Percentiles rank a stretch among this genome's conserved stretches.
Evolutionary conservation across 2,329 filamentous ascomycete genomes (phyloP).

Genomic region (Paramyrothecium sp.): DNA sequence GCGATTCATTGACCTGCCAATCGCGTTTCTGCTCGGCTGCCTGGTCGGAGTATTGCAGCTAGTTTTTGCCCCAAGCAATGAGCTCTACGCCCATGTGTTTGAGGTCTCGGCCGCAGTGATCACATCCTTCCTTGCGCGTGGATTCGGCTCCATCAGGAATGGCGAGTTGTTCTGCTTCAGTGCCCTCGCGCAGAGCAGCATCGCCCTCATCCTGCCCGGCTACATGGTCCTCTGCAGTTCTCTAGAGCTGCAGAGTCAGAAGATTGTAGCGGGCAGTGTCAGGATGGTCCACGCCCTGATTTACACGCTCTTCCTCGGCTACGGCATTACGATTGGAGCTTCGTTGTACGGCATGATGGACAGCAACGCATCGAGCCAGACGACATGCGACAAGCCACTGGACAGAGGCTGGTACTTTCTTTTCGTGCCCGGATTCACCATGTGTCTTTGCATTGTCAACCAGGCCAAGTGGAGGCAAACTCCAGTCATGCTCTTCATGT

Average conservation of each 20-base stretch:
- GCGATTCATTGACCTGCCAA: slow-evolving; percentile 73
- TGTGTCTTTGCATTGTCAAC: slow-evolving; percentile 76
- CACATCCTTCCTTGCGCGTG: slow-evolving; percentile 68
- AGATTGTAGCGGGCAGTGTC: slow-evolving; percentile 69
- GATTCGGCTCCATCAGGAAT: slow-evolving; percentile 62
- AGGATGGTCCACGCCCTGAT: slow-evolving; percentile 76
- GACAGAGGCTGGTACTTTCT: slow-evolving; percentile 55
- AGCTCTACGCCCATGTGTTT: slow-evolving; percentile 60
- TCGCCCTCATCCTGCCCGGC: slow-evolving; percentile 71
- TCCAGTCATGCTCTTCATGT: slow-evolving; percentile 73
- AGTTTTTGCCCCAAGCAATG: slow-evolving; percentile 70
- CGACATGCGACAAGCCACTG: slow-evolving; percentile 44
- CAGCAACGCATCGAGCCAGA: slow-evolving; percentile 44
- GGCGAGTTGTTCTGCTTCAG: slow-evolving; percentile 68
- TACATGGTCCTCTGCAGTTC: slow-evolving; percentile 44
- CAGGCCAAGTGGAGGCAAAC: slow-evolving; percentile 78
- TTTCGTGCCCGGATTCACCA: slow-evolving; percentile 72
- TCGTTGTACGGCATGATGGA: slow-evolving; percentile 66
- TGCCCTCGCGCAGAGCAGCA: slow-evolving; percentile 69
- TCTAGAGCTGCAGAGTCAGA: slow-evolving; percentile 68
- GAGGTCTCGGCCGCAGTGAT: slow-evolving; percentile 58
- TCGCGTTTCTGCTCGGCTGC: slow-evolving; percentile 73
- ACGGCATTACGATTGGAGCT: slow-evolving; percentile 69
- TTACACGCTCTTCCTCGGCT: slow-evolving; percentile 72
- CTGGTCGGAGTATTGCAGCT: slow-evolving; percentile 74